Evolutionary conservation across 495 filamentous ascomycete species (phyloP), one percentile per base, ranked within the genome.

Genomic region (Emericellopsis terricola): DNA sequence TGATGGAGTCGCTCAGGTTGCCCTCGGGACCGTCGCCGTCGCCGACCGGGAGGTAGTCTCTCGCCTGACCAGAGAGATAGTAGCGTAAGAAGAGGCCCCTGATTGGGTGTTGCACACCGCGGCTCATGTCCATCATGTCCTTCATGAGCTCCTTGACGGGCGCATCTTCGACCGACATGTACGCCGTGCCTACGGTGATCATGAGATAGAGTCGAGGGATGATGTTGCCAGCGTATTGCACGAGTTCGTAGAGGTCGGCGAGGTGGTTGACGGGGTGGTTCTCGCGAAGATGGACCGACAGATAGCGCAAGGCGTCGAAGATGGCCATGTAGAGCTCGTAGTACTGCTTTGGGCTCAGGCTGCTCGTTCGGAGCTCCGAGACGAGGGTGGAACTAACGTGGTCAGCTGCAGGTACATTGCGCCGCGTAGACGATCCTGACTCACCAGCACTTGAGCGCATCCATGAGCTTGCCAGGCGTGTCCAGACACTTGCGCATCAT

Each of bases 41-140:
- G 28, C 81, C 82, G 5, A 67, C 65, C 6, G 87, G 87, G 16
- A 94, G 65, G 48, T 71, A 76, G 55, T 96, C 87, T 38, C 87
- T 66, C 7, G 87, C 89, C 60, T 96, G 87, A 13, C 86, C 86
- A 19, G 81, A 83, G 19, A 96, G 69, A 45, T 94, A 97, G 56
- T 96, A 97, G 50, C 89, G 72, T 41, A 97, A 58, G 53, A 97
- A 97, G 26, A 97, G 61, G 2, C 89, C 89, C 31, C 89, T 78
- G 31, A 94, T 81, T 2, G 89, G 89, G 49, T 97, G 91, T 48
- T 97, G 89, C 19, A 97, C 83, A 31, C 89, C 89, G 41, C 89
- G 71, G 55, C 82, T 94, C 89, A 97, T 97, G 59, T 97, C 89
- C 89, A 97, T 97, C 89, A 97, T 97, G 51, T 97, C 89, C 56